Evolutionary conservation across 2,329 filamentous ascomycete species (phyloP).

Genomic region (Lanzia echinophila): DNA sequence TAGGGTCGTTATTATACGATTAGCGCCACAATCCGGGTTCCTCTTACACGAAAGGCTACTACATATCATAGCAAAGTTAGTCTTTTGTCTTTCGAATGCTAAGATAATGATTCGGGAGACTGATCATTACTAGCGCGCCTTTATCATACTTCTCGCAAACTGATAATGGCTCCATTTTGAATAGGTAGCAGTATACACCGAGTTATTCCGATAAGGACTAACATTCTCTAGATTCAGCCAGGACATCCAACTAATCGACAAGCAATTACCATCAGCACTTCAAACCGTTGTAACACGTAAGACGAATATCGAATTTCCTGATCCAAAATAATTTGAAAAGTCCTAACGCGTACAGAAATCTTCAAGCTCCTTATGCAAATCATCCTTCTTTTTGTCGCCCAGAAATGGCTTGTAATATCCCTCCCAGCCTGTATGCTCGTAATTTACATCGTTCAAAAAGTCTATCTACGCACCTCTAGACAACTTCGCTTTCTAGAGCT

Average conservation of each 20-base stretch:
- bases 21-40: constrained; percentile 35
- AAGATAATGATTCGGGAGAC: neutral
- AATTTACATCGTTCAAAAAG: constrained; percentile 46
- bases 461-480: constrained; percentile 54
- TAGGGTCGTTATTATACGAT: constrained; percentile 18
- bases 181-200: constrained; percentile 27
- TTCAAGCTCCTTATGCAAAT: constrained; percentile 37
- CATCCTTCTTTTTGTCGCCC: constrained; percentile 40
- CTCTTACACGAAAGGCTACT: constrained; percentile 30
- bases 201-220: neutral
- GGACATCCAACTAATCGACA: constrained; percentile 16
- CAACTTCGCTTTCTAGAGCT: constrained; percentile 55
- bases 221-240: constrained; percentile 16
- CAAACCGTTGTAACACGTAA: constrained; percentile 32
- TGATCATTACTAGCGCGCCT: constrained; percentile 1
- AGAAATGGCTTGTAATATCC: constrained; percentile 36
- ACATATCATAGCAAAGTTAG: constrained; percentile 21
- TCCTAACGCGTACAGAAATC: constrained; percentile 14
- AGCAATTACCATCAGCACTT: constrained; percentile 25
- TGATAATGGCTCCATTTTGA: constrained; percentile 37
- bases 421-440: constrained; percentile 43
- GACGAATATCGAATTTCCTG: neutral
- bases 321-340: neutral
- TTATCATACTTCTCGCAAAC: constrained; percentile 34
- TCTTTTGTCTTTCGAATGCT: constrained; percentile 17